Evolutionary conservation across 169 alveolate species (phyloP), one percentile per base, ranked within the genome.

Genomic region (Plasmodium inui): DNA sequence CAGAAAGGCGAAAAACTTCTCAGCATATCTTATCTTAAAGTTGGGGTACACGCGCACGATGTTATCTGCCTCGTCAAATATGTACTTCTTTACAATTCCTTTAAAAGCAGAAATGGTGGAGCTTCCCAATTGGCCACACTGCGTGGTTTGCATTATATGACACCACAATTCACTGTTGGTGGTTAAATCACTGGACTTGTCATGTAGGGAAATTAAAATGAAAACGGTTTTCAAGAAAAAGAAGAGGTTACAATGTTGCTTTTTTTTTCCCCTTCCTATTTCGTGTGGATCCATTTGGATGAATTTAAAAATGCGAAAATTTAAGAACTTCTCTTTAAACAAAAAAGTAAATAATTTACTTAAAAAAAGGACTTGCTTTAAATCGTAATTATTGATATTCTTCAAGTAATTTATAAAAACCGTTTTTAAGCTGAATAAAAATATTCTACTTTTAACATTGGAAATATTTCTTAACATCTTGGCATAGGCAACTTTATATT

Each of bases 191-290:
- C 39, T 70, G 10, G 53, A 32, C 14, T 79, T 26, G 30, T 78
- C 79, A 44, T 81, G 91, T 6, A 89, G 14, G 8, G 94, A 89
- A 14, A 89, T 80, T 81, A 89, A 53, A 39, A 89, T 81, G 82
- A 89, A 89, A 39, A 89, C 73, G 3, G 94, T 89, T 89, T 89
- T 89, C 30, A 89, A 39, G 72, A 89, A 89, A 89, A 89, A 89
- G 39, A 14, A 67, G 17, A 80, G 32, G 67, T 86, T 86, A 19
- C 28, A 84, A 30, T 37, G 41, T 37, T 89, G 26, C 55, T 79
- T 44, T 67, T 80, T 44, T 79, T 55, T 70, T 67, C 7, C 30
- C 61, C 37, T 44, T 76, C 34, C 86, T 3, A 30, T n/a, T 76
- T 53, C 70, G 14, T 76, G 76, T 22, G 61, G 22, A 12, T 22